Evolutionary conservation across 352 stramenopile genomes (phyloP).

Genomic region (Globisporangium apiculatum): DNA sequence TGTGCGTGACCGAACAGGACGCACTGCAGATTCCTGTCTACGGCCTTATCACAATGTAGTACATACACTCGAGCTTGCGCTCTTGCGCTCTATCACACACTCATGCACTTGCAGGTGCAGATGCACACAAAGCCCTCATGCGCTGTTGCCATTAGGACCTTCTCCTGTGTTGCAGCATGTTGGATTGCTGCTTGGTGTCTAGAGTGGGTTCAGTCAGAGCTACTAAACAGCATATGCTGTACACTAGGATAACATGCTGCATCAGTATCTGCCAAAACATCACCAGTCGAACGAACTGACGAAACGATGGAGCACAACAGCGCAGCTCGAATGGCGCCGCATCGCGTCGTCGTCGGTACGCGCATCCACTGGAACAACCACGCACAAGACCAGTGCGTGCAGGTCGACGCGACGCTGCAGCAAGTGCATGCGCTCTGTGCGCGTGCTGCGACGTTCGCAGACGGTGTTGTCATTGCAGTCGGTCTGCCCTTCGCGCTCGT

Average conservation of each 20-base stretch:
- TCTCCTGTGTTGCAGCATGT: no score
- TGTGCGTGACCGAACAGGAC: conserved; percentile 16
- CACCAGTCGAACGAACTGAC: background rate
- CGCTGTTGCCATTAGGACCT: no score
- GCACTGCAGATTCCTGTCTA: conserved; percentile 40
- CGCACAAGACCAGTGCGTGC: conserved; percentile 28
- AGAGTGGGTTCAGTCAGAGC: no score
- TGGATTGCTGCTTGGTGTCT: no score
- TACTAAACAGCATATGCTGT: no score
- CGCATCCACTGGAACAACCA: conserved; percentile 72
- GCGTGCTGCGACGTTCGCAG: conserved; percentile 39
- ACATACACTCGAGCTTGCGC: background rate
- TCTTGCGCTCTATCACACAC: background rate
- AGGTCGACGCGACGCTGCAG: conserved; percentile 31
- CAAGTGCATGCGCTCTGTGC: conserved; percentile 46
- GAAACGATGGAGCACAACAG: background rate
- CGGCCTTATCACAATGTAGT: conserved; percentile 41
- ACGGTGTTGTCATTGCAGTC: conserved; percentile 50
- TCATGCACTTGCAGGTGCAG: background rate
- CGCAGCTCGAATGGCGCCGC: background rate
- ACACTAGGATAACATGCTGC: no score
- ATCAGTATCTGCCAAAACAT: no score
- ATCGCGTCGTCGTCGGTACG: conserved; percentile 36
- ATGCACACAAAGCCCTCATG: no score
- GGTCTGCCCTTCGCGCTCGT: conserved; percentile 23